Evolutionary conservation across 192 early-diverging fungal genomes (phyloP).

Genomic region (Dispira simplex): DNA sequence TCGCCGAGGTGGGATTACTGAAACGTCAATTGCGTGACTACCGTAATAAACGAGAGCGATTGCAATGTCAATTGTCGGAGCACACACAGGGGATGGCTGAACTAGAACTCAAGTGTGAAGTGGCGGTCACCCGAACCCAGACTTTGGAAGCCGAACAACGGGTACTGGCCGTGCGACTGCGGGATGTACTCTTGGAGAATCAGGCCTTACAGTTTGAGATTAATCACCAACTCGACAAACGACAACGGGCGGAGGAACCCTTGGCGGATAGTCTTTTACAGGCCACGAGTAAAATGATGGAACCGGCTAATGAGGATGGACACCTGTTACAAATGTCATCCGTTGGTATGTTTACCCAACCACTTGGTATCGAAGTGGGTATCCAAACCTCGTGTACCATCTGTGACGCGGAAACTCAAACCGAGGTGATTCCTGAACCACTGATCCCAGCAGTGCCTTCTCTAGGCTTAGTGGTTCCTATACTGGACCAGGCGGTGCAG

Average conservation of each 20-base stretch:
- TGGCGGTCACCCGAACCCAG: too few relatives aligned
- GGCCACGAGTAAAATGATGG: background rate
- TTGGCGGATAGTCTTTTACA: background rate
- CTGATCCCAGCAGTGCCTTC: too few relatives aligned
- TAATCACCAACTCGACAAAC: background rate
- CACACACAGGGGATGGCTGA: background rate
- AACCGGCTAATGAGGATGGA: too few relatives aligned
- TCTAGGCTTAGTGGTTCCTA: too few relatives aligned
- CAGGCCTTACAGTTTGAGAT: slow-evolving; percentile 9
- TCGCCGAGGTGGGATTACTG: too few relatives aligned
- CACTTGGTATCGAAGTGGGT: background rate
- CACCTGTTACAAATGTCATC: too few relatives aligned
- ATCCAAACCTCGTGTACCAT: background rate
- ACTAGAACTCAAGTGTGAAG: background rate
- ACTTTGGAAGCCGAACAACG: background rate
- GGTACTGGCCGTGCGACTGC: background rate
- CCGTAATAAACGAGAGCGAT: too few relatives aligned
- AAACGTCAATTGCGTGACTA: too few relatives aligned
- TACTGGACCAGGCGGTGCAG: background rate
- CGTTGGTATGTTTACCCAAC: background rate
- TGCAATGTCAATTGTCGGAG: background rate
- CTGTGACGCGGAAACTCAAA: background rate
- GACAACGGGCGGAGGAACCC: background rate
- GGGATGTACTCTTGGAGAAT: slow-evolving; percentile 8
- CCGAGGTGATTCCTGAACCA: too few relatives aligned